Evolutionary conservation across 306 rosid genomes (phyloP), one percentile per base, ranked within the genome.

Genomic region (Citrullus amarus): DNA sequence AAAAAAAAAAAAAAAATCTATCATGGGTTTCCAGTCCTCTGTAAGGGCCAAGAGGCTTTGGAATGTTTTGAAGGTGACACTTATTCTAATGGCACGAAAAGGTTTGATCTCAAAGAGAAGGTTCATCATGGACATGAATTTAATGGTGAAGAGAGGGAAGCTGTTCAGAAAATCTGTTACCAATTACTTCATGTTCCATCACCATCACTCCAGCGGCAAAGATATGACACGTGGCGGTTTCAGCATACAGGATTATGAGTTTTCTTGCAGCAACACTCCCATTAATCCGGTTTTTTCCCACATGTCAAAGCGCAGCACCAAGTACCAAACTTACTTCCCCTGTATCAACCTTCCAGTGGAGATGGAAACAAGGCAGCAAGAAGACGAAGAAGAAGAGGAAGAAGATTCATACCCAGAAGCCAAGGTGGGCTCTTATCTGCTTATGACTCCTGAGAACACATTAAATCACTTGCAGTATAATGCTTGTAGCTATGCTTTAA

Each of bases 81-180:
- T 76, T 2, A 30, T 73, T 84, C 81, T 86, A 61, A 88, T 88
- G 91, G 75, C 85, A 16, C 84, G 88, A 78, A 88, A 86, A 68
- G 89, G 89, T 30, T 6, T 86, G 6, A 55, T 88, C 51, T 88
- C 91, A 15, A 88, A 86, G 81, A 82, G 89, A 69, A 88, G 85
- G 80, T 72, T 88, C 84, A 81, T 88, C 17, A 79, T 88, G 86
- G 88, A 86, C 83, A 80, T 84, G 85, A 88, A 86, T 56, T 22
- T 86, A 67, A 88, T 84, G 89, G 79, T 88, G 76, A 88, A 88
- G 82, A 84, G 86, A 86, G 89, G 89, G 54, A 88, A 81, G 46
- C 28, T 86, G 5, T 81, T 84, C 46, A 84, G 84, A 62, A 84
- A 84, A 83, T 86, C 84, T 46, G 65, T 88, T 9, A 78, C 83